Percentiles rank a stretch among this genome's conserved stretches.
phyloP scores from a whole-genome alignment of 2,329 filamentous ascomycete genomes.

The Beauveria scarabaeidicola region DNA sequence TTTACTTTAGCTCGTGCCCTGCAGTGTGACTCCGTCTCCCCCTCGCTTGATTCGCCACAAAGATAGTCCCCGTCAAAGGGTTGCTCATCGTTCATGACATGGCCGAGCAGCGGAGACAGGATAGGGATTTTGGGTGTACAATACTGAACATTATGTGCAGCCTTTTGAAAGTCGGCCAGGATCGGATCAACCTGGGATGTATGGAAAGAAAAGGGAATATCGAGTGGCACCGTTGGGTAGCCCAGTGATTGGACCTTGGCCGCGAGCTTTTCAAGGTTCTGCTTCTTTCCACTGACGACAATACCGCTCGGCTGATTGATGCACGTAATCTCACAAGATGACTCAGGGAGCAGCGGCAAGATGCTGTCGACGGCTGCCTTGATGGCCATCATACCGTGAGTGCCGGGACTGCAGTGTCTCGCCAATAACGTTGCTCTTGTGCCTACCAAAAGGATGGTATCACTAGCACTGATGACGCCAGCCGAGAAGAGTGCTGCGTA shows the following conservation, averaged over 20 bases:
- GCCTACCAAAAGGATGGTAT: constrained; percentile 66
- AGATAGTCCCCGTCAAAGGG: constrained; percentile 12
- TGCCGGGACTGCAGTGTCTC: constrained; percentile 55
- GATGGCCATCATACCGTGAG: constrained; percentile 44
- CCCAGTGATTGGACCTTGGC: background rate
- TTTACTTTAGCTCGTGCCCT: too few species aligned
- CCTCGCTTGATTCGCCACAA: too few species aligned
- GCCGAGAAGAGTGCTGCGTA: constrained; percentile 65
- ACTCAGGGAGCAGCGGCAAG: constrained; percentile 34
- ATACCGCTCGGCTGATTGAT: constrained; percentile 67
- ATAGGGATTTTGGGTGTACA: constrained; percentile 11
- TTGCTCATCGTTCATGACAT: constrained; percentile 32
- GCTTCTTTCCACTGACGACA: constrained; percentile 38
- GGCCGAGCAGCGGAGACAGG: constrained; percentile 32
- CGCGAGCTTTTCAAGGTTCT: background rate
- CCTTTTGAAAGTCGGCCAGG: background rate
- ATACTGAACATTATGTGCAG: constrained; percentile 1
- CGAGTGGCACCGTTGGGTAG: background rate
- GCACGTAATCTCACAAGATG: constrained; percentile 48
- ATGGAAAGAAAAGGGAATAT: background rate
- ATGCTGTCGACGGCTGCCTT: background rate
- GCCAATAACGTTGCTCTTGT: constrained; percentile 56
- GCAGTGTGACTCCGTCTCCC: too few species aligned
- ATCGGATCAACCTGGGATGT: constrained; percentile 3
- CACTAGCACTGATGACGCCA: constrained; percentile 60